Percentiles rank a stretch among this genome's conserved stretches.
Conservation (phyloP, 2,329 filamentous ascomycete genomes). For the Akanthomyces lecanii region DNA sequence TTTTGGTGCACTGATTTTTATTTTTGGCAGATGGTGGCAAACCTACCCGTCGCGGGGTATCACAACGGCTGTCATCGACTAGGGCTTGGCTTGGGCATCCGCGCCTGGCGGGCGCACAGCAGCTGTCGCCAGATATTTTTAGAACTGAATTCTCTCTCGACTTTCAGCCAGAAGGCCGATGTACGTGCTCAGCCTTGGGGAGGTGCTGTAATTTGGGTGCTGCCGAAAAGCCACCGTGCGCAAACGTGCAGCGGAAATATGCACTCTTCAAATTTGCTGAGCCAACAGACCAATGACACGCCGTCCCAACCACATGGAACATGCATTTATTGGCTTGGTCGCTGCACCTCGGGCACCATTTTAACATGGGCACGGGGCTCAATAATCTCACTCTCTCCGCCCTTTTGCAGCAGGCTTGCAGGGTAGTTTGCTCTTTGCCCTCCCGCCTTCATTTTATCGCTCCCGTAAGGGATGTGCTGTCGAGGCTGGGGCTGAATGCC, state of each 20-base stretch:
- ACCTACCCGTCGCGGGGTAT: too few species aligned
- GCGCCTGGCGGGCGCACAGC: background rate
- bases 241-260: background rate
- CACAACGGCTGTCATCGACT: too few species aligned
- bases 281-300: conserved; percentile 1
- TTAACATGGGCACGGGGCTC: background rate
- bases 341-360: background rate
- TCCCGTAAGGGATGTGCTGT: background rate
- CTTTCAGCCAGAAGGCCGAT: background rate
- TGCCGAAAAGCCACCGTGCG: background rate
- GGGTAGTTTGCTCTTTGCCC: background rate
- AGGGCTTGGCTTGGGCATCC: too few species aligned
- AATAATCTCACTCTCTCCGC: background rate
- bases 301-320: background rate
- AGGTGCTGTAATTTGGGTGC: background rate
- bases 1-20: too few species aligned
- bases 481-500: background rate
- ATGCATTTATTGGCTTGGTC: background rate
- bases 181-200: background rate
- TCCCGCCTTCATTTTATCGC: too few species aligned
- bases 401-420: background rate
- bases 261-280: background rate
- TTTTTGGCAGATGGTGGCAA: too few species aligned
- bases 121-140: background rate
- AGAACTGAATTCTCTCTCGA: background rate